Evolutionary conservation across 2,329 filamentous ascomycete species (phyloP), one percentile per base, ranked within the genome.

Genomic region (Sclerotinia minor): DNA sequence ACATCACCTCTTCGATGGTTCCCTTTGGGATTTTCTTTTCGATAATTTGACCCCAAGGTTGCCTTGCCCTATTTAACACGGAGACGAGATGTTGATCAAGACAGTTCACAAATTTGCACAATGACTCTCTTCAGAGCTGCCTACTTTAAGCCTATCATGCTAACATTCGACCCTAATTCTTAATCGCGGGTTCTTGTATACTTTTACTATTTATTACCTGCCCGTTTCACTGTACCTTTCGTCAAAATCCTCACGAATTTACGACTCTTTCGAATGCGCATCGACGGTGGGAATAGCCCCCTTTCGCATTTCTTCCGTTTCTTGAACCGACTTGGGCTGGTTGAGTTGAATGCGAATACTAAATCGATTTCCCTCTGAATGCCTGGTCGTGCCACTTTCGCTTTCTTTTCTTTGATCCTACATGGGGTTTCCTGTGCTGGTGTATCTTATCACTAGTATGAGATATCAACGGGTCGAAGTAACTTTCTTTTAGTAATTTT

Each of bases 251-350:
- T 61, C 38, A 61, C 45, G 59, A 61, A 11, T 29, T 61, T 35
- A 61, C 59, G 59, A 50, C 21, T 38, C 29, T 50, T 50, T 38
- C 5, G 26, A 38, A 35, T 35, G 29, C 44, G 45, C 44, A 8
- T 50, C 2, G 59, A 26, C 21, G 59, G 59, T 61, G 45, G 59
- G 50, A 61, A 61, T 61, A 50, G 29, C 29, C 45, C 32, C 45
- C 26, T 49, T 38, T 47, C 15, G 35, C 2, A 54, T 21, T 65
- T 35, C 5, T 38, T 65, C 35, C 41, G 6, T 24, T 65, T n/a
- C 59, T 59, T 24, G 8, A 47, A 47, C 13, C 52, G 19, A 65
- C 26, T 47, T 19, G 21, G 59, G 17, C 29, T 24, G 7, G 17
- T 21, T 26, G 38, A 8, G 38, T 32, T 61, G 19, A 1, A 24